Conservation (phyloP, 177 flowering plant species). For the Vitis hybrid region DNA sequence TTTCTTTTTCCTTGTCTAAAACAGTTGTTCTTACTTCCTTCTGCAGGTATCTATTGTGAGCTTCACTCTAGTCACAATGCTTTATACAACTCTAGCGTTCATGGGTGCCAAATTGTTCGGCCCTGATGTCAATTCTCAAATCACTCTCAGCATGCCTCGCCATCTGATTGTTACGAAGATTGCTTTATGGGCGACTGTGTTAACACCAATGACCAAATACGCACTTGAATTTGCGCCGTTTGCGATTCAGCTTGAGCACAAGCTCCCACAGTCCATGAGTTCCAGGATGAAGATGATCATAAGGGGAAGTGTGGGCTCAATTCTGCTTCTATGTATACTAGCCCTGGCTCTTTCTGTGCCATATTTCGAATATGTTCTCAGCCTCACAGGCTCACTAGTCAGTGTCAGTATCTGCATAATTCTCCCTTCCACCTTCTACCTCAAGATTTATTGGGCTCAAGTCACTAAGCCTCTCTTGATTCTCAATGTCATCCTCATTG, state of each 20-base stretch:
- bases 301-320: constrained; percentile 59
- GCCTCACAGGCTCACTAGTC: constrained; percentile 81
- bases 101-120: constrained; percentile 79
- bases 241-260: constrained; percentile 67
- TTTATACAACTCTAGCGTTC: constrained; percentile 64
- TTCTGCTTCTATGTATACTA: constrained; percentile 46
- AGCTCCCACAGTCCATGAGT: constrained; percentile 48
- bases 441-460: constrained; percentile 54
- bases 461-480: constrained; percentile 34
- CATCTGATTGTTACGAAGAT: constrained; percentile 56
- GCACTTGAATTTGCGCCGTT: constrained; percentile 80
- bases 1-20: neutral
- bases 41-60: constrained; percentile 75
- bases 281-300: constrained; percentile 39
- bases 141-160: constrained; percentile 81
- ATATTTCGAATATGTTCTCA: constrained; percentile 66
- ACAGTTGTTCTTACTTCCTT: neutral
- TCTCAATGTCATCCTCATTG: constrained; percentile 49
- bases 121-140: constrained; percentile 56
- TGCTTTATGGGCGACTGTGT: constrained; percentile 81
- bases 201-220: constrained; percentile 90
- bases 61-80: constrained; percentile 56
- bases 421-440: constrained; percentile 69
- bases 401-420: constrained; percentile 53
- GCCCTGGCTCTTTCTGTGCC: constrained; percentile 72